These are phyloP conservation scores for Carex scoparia DNA, from an alignment of 176 grass and related monocot species.

Conservation along the genomic window DNA sequence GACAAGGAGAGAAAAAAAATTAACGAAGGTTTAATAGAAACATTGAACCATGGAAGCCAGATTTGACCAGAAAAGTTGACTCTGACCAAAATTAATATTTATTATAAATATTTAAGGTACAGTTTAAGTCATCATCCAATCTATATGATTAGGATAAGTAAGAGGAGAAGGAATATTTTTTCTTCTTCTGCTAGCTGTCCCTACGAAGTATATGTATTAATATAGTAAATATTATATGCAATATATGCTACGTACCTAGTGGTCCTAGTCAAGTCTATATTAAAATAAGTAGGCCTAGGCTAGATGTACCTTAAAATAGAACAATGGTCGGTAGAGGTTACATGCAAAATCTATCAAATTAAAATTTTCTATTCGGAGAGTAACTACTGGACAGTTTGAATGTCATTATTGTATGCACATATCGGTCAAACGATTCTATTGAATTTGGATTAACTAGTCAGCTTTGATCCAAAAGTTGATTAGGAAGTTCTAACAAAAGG, in stretches of 20 bases:
- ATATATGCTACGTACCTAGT: background rate
- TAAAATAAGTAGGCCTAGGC: background rate
- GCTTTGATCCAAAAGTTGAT: background rate
- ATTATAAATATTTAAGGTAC: background rate
- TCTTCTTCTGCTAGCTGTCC: background rate
- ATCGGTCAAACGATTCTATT: constrained; percentile 21
- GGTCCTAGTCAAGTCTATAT: background rate
- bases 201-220: background rate
- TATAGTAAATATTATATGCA: background rate
- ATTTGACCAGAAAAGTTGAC: constrained; percentile 7
- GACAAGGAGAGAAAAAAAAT: background rate
- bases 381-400: background rate
- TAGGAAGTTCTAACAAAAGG: background rate
- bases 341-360: background rate
- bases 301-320: background rate
- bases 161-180: background rate
- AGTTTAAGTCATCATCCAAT: background rate
- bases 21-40: background rate
- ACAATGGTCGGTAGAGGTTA: background rate
- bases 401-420: background rate
- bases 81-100: background rate
- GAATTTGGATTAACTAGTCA: constrained; percentile 1
- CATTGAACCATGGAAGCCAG: background rate
- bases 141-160: background rate
- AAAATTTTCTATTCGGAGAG: background rate